These are phyloP conservation scores for Apostasia ramifera DNA, from an alignment of 106 monocot species.

Conservation along the genomic window DNA sequence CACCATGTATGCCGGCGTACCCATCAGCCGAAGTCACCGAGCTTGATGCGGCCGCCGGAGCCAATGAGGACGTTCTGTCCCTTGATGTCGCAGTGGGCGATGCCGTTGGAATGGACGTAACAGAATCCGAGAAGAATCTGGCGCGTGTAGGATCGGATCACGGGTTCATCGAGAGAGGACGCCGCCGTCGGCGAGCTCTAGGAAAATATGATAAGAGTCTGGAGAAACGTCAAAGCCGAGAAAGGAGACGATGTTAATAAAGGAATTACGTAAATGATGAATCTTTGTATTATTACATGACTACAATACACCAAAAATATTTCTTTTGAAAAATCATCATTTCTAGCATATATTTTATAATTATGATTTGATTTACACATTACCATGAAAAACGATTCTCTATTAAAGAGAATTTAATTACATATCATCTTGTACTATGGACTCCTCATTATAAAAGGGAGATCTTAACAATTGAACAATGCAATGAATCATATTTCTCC, in stretches of 20 bases:
- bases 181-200: constrained; percentile 41
- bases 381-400: no score
- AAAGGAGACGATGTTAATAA: constrained; percentile 42
- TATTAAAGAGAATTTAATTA: no score
- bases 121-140: constrained; percentile 27
- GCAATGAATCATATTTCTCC: no score
- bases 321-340: no score
- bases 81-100: constrained; percentile 57
- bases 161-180: constrained; percentile 19
- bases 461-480: no score
- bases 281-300: no score
- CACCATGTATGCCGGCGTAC: constrained; percentile 51
- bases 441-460: no score
- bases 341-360: no score
- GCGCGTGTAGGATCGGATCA: constrained; percentile 1
- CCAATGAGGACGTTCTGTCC: constrained; percentile 37
- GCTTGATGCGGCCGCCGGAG: constrained; percentile 19
- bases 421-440: no score
- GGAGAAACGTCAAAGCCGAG: constrained; percentile 33
- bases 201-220: constrained; percentile 21
- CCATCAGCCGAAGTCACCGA: constrained; percentile 43
- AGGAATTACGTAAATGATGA: no score
- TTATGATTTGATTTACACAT: no score
- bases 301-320: no score
- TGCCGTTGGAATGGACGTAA: constrained; percentile 23